These are phyloP conservation scores for Fagopyrum tataricum DNA, from an alignment of 148 eudicot species.

Conservation along the genomic window DNA sequence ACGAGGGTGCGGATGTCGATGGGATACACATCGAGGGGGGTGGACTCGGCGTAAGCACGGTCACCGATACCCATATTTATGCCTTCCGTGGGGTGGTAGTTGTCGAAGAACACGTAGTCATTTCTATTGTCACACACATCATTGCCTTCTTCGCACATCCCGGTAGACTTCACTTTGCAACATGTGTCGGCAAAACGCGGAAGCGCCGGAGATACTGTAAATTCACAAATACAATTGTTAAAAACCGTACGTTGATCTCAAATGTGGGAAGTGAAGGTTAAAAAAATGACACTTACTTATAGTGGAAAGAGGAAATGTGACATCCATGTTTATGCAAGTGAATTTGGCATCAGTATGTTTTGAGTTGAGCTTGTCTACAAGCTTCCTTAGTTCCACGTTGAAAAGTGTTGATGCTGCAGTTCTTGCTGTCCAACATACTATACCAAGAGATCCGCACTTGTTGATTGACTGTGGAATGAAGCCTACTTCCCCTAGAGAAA, in stretches of 20 bases:
- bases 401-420: slow-evolving; percentile 22
- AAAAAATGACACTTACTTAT: slow-evolving; percentile 6
- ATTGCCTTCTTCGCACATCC: slow-evolving; percentile 20
- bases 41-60: neutral
- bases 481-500: slow-evolving; percentile 37
- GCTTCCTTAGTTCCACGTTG: slow-evolving; percentile 26
- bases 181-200: neutral
- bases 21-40: neutral
- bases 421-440: slow-evolving; percentile 27
- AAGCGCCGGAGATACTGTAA: neutral
- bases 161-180: slow-evolving; percentile 20
- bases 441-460: neutral
- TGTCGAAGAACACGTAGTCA: slow-evolving; percentile 26
- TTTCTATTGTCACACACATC: slow-evolving; percentile 29
- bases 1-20: neutral
- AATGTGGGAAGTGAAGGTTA: too few species aligned
- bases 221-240: too few species aligned
- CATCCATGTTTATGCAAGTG: slow-evolving; percentile 26
- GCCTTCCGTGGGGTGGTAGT: slow-evolving; percentile 36
- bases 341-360: slow-evolving; percentile 24
- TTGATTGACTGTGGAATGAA: slow-evolving; percentile 22
- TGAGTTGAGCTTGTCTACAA: slow-evolving; percentile 30
- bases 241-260: too few species aligned
- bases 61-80: neutral
- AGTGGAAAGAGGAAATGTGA: slow-evolving; percentile 18